These are phyloP conservation scores for Cenococcum geophilum DNA, from an alignment of 495 filamentous ascomycete species.

Conservation along the genomic window DNA sequence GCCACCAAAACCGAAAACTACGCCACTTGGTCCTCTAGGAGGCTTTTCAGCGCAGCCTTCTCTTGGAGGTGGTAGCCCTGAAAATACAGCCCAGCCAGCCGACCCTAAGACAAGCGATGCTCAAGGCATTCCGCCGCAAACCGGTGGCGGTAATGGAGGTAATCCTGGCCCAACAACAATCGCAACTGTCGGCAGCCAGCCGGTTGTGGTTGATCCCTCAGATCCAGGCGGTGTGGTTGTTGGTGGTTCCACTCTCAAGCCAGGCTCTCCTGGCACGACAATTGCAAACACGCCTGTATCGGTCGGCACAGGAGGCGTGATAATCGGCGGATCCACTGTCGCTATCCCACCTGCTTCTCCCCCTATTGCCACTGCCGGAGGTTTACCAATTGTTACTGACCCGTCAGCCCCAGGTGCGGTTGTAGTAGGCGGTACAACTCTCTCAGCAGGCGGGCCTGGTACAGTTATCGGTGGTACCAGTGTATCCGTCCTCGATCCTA, in stretches of 20 bases:
- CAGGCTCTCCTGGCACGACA: conserved; percentile 12
- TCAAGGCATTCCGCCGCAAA: neutral
- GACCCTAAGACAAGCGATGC: neutral
- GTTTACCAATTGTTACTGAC: conserved; percentile 6
- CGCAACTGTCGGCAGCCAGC: conserved; percentile 11
- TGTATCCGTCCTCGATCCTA: conserved; percentile 11
- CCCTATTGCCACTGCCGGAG: neutral
- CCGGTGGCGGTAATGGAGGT: neutral
- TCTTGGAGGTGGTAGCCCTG: neutral
- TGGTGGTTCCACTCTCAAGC: conserved; percentile 11
- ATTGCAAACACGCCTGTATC: conserved; percentile 3
- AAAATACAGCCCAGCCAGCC: neutral
- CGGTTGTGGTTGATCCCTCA: conserved; percentile 7
- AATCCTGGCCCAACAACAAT: conserved; percentile 11
- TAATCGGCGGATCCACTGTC: conserved; percentile 8
- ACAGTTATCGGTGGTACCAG: conserved; percentile 10
- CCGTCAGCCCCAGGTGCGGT: neutral
- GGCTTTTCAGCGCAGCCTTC: neutral
- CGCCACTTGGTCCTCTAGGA: neutral
- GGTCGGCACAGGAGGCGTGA: conserved; percentile 9
- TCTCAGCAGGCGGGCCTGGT: conserved; percentile 11
- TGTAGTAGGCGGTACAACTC: conserved; percentile 8
- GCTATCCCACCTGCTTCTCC: conserved; percentile 3
- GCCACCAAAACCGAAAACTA: neutral
- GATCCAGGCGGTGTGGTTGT: conserved; percentile 8